phyloP scores from a whole-genome alignment of 1,139 yeast species.

The Groenewaldozyma sp. region DNA sequence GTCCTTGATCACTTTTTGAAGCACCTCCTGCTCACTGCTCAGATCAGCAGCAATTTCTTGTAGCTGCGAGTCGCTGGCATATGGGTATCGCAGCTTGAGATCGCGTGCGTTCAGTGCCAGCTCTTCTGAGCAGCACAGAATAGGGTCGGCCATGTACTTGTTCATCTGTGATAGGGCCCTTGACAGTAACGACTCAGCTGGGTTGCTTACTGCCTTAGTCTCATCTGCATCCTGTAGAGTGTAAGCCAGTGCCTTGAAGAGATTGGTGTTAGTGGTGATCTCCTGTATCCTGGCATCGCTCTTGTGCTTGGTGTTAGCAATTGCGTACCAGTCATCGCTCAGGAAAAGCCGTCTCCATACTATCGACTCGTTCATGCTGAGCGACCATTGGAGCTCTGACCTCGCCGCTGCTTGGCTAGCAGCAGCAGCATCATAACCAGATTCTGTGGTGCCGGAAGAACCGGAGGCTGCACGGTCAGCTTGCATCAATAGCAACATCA shows the following conservation, averaged over 20 bases:
- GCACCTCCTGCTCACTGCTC: conserved; percentile 7
- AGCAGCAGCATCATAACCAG: background rate
- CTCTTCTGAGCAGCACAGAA: background rate
- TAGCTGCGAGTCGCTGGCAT: conserved; percentile 15
- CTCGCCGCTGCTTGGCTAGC: background rate
- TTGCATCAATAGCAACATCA: conserved; percentile 33
- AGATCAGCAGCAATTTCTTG: conserved; percentile 10
- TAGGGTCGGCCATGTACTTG: conserved; percentile 1
- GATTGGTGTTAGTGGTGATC: conserved; percentile 35
- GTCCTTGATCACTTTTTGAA: conserved; percentile 10
- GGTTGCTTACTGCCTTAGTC: background rate
- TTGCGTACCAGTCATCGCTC: conserved; percentile 48
- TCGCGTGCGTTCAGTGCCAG: conserved; percentile 1
- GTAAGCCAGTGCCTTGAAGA: conserved; percentile 28
- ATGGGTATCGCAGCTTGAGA: conserved; percentile 13
- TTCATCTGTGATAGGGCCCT: background rate
- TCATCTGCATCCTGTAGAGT: conserved; percentile 5
- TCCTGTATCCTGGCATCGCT: conserved; percentile 39
- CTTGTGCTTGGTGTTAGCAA: conserved; percentile 35
- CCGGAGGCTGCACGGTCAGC: conserved; percentile 19
- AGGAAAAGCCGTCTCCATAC: conserved; percentile 59
- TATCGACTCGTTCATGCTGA: conserved; percentile 27
- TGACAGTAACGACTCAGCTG: background rate
- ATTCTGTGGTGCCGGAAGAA: background rate
- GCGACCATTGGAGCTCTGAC: background rate